phyloP scores from a whole-genome alignment of 306 rosid genomes.

The Carpinus fangiana region DNA sequence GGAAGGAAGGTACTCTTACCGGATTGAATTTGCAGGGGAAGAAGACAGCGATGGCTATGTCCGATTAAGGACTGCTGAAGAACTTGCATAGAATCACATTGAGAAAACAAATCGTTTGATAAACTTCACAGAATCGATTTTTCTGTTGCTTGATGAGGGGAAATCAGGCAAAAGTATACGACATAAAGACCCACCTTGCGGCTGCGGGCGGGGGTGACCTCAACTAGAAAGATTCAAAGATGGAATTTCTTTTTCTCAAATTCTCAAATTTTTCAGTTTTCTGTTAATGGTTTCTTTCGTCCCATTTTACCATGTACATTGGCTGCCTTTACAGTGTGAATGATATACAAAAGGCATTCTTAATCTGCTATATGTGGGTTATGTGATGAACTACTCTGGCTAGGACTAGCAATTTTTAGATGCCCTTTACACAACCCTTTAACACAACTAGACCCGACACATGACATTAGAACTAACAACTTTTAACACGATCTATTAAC shows the following conservation, averaged over 20 bases:
- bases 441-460: too few species aligned
- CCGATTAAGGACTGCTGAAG: conserved; percentile 39
- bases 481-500: too few species aligned
- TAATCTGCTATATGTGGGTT: background rate
- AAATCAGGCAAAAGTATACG: conserved; percentile 32
- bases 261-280: conserved; percentile 11
- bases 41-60: conserved; percentile 30
- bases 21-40: conserved; percentile 39
- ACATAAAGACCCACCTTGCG: conserved; percentile 21
- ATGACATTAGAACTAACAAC: too few species aligned
- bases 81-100: conserved; percentile 38
- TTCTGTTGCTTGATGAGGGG: conserved; percentile 25
- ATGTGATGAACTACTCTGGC: background rate
- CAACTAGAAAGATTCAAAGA: conserved; percentile 7
- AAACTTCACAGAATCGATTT: conserved; percentile 30
- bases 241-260: conserved; percentile 17
- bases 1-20: conserved; percentile 20
- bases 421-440: too few species aligned
- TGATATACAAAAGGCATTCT: conserved; percentile 25
- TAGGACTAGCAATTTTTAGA: too few species aligned
- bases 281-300: conserved; percentile 14
- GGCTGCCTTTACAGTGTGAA: conserved; percentile 39
- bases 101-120: conserved; percentile 15
- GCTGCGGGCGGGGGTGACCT: conserved; percentile 18
- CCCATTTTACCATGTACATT: conserved; percentile 35